Base-by-base conservation (phyloP, 805 yeast genomes). In the Cyberlindnera bimundalis region DNA sequence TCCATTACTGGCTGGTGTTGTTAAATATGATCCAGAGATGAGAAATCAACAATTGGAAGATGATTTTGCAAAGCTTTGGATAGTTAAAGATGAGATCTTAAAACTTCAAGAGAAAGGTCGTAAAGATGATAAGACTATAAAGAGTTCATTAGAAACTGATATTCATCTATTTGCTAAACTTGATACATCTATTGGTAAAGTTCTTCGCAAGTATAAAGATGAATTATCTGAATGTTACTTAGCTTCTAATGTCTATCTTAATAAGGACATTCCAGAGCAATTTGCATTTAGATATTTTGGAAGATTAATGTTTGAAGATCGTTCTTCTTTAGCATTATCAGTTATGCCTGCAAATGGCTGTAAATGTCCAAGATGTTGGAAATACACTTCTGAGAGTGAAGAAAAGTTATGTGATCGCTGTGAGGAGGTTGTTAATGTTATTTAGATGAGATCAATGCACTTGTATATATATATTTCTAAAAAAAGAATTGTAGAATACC, bases 351-450 rank as follows among this genome's bases (percentile, higher is more conserved):
- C 88, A 0, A 42, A 58, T 0, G 55, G 66, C 2, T 64, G 65
- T 38, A 89, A 89, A 55, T 93, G 99, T 59, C 96, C 96, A 6
- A 74, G 99, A 58, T 93, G 99, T 64, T 93, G 99, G 99, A 86
- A 86, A 55, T 79, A 65, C 56, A 76, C 75, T 7, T 67, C 95
- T 0, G 61, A 55, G 1, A 51, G 46, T 0, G 78, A 71, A 26
- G 77, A 77, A 10, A 60, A 59, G 2, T 64, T 89, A 21, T 91
- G 99, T 60, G 30, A 39, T 1, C 74, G 93, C 50, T 91, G 98
- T 64, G 68, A 65, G 3, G 63, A 62, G 6, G 74, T 62, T 8
- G 40, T 46, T n/a, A n/a, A n/a, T n/a, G n/a, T n/a, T n/a, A n/a
- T n/a, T n/a, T 24, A n/a, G 15, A 23, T 15, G 21, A 5, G 17